These are phyloP conservation scores for Gossypium rotundifolium DNA, from an alignment of 345 rosid genomes.

Conservation along the genomic window DNA sequence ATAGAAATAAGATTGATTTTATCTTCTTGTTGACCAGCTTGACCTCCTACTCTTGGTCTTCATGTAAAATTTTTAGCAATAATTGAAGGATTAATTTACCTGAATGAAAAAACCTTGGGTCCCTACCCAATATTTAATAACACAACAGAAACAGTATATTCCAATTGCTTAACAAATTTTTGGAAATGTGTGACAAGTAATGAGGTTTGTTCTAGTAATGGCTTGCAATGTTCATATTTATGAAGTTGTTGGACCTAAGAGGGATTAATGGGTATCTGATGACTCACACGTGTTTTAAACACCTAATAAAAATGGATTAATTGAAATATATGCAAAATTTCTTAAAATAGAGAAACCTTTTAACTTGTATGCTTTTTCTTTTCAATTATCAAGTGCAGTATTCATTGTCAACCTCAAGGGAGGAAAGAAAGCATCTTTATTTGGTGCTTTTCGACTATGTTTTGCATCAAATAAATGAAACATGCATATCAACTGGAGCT, in stretches of 20 bases:
- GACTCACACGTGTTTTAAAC: background rate
- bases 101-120: background rate
- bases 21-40: background rate
- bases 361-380: background rate
- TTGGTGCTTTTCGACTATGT: slow-evolving; percentile 84
- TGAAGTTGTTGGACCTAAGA: slow-evolving; percentile 10
- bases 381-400: slow-evolving; percentile 49
- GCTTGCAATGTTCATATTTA: slow-evolving; percentile 6
- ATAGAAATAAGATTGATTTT: background rate
- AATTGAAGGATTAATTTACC: background rate
- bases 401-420: slow-evolving; percentile 75
- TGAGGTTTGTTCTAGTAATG: background rate
- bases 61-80: background rate
- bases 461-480: slow-evolving; percentile 78
- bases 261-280: background rate
- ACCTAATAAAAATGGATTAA: background rate
- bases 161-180: background rate
- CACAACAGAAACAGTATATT: background rate
- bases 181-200: background rate
- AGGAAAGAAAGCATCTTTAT: slow-evolving; percentile 84
- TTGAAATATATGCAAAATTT: background rate
- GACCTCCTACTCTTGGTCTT: background rate
- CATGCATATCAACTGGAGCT: slow-evolving; percentile 66
- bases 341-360: background rate
- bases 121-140: background rate